These are phyloP conservation scores for Trebouxia sp. DNA, from an alignment of 139 green algal species.

Conservation along the genomic window DNA sequence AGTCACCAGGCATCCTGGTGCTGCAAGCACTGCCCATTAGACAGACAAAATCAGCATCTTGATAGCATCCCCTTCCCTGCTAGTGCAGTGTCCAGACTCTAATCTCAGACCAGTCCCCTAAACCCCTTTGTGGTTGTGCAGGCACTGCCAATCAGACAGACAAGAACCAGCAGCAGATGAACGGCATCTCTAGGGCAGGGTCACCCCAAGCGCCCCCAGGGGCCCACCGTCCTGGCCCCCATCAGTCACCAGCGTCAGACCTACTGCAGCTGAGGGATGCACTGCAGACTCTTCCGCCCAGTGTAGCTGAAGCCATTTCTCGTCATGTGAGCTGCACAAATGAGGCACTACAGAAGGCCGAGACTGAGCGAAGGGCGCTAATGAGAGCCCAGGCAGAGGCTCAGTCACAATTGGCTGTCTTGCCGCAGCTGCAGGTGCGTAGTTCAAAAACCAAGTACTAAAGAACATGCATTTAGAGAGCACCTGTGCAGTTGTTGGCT, in stretches of 20 bases:
- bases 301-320: constrained; percentile 16
- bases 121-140: too few relatives aligned
- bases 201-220: background rate
- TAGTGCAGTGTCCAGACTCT: too few relatives aligned
- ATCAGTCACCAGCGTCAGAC: background rate
- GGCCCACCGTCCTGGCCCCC: too few relatives aligned
- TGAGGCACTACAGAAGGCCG: background rate
- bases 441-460: background rate
- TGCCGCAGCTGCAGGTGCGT: constrained; percentile 1
- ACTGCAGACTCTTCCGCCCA: background rate
- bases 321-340: constrained; percentile 22
- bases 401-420: background rate
- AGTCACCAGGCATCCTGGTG: too few relatives aligned
- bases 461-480: too few relatives aligned
- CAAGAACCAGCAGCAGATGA: background rate
- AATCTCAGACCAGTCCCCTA: too few relatives aligned
- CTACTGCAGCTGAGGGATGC: constrained; percentile 4
- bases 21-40: too few relatives aligned
- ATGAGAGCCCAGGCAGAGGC: background rate
- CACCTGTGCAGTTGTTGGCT: too few relatives aligned
- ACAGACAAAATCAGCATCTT: too few relatives aligned
- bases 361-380: background rate
- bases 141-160: too few relatives aligned
- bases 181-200: background rate
- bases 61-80: too few relatives aligned